phyloP scores from a whole-genome alignment of 169 alveolate genomes.

The Plasmodium yoelii region DNA sequence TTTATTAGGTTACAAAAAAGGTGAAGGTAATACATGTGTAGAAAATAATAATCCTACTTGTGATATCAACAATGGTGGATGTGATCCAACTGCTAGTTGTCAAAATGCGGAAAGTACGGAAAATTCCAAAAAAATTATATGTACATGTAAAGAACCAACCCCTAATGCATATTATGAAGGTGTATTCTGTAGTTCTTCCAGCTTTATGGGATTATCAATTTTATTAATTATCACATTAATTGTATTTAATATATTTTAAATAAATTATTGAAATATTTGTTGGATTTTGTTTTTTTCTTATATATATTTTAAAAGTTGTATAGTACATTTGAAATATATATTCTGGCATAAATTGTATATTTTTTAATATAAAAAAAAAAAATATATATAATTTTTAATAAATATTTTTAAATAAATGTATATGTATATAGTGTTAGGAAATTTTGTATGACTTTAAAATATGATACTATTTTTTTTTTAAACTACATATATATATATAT shows the following conservation, averaged over 20 bases:
- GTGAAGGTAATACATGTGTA: constrained; percentile 18
- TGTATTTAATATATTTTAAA: constrained; percentile 18
- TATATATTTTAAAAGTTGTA: neutral
- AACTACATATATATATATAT: neutral
- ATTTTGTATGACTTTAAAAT: too few relatives aligned
- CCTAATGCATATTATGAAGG: constrained; percentile 25
- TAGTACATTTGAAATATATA: neutral
- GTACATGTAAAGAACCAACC: constrained; percentile 19
- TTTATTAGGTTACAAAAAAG: constrained; percentile 22
- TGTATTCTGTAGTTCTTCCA: constrained; percentile 67
- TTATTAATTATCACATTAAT: constrained; percentile 18
- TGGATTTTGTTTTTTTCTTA: neutral
- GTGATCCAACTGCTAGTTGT: constrained; percentile 42
- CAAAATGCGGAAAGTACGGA: neutral
- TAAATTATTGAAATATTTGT: neutral
- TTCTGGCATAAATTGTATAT: neutral
- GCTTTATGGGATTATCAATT: constrained; percentile 40
- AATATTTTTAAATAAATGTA: constrained; percentile 32
- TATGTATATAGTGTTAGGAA: neutral
- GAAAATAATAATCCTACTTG: constrained; percentile 29
- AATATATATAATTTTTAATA: constrained; percentile 13
- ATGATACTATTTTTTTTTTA: too few relatives aligned
- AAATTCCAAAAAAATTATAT: neutral
- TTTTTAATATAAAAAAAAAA: neutral
- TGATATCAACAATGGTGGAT: constrained; percentile 51